Evolutionary conservation across 441 rosid genomes (phyloP).

Genomic region (Pelargonium hybrid): DNA sequence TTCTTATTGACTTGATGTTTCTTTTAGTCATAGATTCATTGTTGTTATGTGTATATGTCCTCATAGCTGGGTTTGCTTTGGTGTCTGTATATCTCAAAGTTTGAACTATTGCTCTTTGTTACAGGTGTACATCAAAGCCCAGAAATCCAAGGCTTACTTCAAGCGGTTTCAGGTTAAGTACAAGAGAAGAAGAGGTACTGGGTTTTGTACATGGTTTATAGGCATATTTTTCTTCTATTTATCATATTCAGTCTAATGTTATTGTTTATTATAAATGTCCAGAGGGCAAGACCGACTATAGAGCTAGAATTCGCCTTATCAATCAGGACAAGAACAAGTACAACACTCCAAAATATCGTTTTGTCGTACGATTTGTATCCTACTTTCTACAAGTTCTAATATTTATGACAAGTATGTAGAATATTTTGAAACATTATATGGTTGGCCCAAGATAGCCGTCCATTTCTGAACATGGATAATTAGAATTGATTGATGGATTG

Average conservation of each 20-base stretch:
- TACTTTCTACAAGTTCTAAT: not conserved
- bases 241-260: not conserved
- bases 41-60: too few species aligned
- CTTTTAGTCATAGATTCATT: too few species aligned
- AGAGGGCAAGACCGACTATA: constrained; percentile 77
- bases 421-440: not conserved
- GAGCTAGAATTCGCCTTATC: constrained; percentile 68
- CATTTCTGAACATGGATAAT: not conserved
- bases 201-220: not conserved
- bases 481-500: not conserved
- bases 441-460: not conserved
- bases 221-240: not conserved
- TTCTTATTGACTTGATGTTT: too few species aligned
- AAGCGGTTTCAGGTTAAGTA: constrained; percentile 83
- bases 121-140: constrained; percentile 58
- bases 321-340: constrained; percentile 82
- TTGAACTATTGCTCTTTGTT: not conserved
- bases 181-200: constrained; percentile 77
- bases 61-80: too few species aligned
- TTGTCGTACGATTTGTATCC: constrained; percentile 74
- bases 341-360: constrained; percentile 73
- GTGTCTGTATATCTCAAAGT: too few species aligned
- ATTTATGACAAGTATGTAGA: too few species aligned
- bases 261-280: not conserved
- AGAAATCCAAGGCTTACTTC: constrained; percentile 55